These are phyloP conservation scores for Microdochium nivale DNA, from an alignment of 2,329 filamentous ascomycete species.

Conservation along the genomic window DNA sequence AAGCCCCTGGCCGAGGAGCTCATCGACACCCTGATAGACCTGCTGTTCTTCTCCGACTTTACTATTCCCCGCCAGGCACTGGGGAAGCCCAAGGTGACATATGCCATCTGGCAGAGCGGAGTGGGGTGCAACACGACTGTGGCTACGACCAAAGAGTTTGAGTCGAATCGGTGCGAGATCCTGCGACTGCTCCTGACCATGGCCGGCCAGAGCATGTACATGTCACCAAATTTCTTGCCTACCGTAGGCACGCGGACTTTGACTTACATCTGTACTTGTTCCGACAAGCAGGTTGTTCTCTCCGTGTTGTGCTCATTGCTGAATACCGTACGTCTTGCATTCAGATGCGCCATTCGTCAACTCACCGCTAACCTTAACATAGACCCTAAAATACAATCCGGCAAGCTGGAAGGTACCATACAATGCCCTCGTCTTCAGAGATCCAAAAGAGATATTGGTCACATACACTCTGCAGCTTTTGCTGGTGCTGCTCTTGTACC, in stretches of 20 bases:
- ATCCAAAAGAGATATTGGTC: slow-evolving; percentile 81
- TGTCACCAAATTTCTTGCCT: slow-evolving; percentile 70
- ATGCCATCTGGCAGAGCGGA: slow-evolving; percentile 96
- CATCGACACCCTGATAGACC: slow-evolving; percentile 78
- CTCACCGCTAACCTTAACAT: slow-evolving; percentile 4
- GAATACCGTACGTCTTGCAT: slow-evolving; percentile 63
- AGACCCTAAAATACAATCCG: slow-evolving; percentile 94
- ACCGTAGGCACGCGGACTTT: slow-evolving; percentile 75
- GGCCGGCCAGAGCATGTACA: slow-evolving; percentile 88
- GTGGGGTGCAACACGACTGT: slow-evolving; percentile 90
- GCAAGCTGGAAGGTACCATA: slow-evolving; percentile 91
- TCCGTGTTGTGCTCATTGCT: slow-evolving; percentile 86
- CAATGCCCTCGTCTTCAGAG: slow-evolving; percentile 84
- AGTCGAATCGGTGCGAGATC: slow-evolving; percentile 88
- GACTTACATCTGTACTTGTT: slow-evolving; percentile 79
- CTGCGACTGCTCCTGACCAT: slow-evolving; percentile 78
- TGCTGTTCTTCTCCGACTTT: slow-evolving; percentile 87
- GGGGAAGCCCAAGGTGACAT: slow-evolving; percentile 73
- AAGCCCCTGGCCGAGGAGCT: slow-evolving; percentile 89
- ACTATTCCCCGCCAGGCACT: slow-evolving; percentile 68
- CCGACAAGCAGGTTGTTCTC: slow-evolving; percentile 85
- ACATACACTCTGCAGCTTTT: slow-evolving; percentile 88
- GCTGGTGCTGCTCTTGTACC: slow-evolving; percentile 77
- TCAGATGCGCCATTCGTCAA: neutral
- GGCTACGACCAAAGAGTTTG: slow-evolving; percentile 81